phyloP scores from a whole-genome alignment of 495 filamentous ascomycete species.

The Daldinia concentrica region DNA sequence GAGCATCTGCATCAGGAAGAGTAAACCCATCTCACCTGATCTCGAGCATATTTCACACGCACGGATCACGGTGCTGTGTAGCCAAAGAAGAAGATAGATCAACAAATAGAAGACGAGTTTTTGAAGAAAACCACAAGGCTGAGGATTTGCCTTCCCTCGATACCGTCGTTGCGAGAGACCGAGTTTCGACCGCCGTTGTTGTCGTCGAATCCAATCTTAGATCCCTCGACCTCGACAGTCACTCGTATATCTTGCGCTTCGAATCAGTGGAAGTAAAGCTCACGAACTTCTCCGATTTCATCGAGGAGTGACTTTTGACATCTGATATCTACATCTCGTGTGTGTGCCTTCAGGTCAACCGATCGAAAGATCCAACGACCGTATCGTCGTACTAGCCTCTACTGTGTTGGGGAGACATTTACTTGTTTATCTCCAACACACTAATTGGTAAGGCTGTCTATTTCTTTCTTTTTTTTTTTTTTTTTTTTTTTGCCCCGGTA shows the following conservation, averaged over 20 bases:
- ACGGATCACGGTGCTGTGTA: conserved; percentile 48
- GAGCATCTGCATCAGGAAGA: conserved; percentile 30
- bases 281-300: conserved; percentile 24
- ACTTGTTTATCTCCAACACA: conserved; percentile 91
- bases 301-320: conserved; percentile 34
- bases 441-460: conserved; percentile 70
- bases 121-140: conserved; percentile 25
- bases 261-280: conserved; percentile 34
- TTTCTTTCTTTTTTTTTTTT: too few relatives aligned
- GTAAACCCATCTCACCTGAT: neutral
- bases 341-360: conserved; percentile 37
- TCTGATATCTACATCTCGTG: conserved; percentile 39
- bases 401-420: conserved; percentile 90
- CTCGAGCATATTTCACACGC: conserved; percentile 32
- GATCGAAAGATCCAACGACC: conserved; percentile 53
- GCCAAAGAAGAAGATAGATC: conserved; percentile 42
- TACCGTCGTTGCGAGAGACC: conserved; percentile 44
- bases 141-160: conserved; percentile 31
- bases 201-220: conserved; percentile 39
- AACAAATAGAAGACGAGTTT: conserved; percentile 47
- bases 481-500: neutral
- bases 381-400: conserved; percentile 48
- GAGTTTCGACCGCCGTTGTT: conserved; percentile 37
- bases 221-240: conserved; percentile 45
- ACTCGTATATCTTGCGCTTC: conserved; percentile 44